Base-by-base conservation (phyloP, 495 filamentous ascomycete genomes). In the Aspergillus homomorphus region DNA sequence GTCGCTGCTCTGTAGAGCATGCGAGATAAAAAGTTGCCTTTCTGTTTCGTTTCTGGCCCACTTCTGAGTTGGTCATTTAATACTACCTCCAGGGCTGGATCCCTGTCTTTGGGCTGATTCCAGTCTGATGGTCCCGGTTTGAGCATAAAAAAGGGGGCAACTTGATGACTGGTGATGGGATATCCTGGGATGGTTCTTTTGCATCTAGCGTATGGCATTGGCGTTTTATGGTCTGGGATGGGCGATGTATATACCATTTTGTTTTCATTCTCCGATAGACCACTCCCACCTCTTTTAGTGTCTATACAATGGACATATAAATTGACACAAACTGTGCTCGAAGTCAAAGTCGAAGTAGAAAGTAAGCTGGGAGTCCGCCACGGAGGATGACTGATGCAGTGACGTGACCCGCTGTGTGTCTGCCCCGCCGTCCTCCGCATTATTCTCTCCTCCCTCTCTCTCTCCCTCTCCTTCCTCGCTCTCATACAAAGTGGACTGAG, bases 31-130 rank as follows among this genome's bases (percentile, higher is more conserved):
- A 58, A 58, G 60, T 62, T 62, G 56, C 51, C 55, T 54, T n/a
- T 51, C 44, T 57, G 45, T 63, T 41, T 53, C 54, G 53, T 50
- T 45, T 51, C 23, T 28, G 51, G 62, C 51, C 54, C 24, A 57
- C 2, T 30, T n/a, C 16, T 12, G 7, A 16, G 23, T 19, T 51
- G 60, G 54, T 57, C 46, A 53, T 69, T 62, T 65, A 57, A 62
- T 62, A 38, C 12, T 38, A 9, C 65, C 65, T 59, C 60, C 61
- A 70, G 73, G 73, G 73, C 72, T 76, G 73, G 73, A 74, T 69
- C 71, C 70, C 65, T 69, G 62, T 66, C 59, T 69, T 61, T 55
- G 61, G 59, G 61, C 64, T 57, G 54, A 59, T 64, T 66, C 63
- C 62, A 63, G 62, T 64, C 69, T 54, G 64, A 57, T 59, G 53